These are phyloP conservation scores for Solanum microdontum DNA, from an alignment of 257 asterid species.

Conservation along the genomic window DNA sequence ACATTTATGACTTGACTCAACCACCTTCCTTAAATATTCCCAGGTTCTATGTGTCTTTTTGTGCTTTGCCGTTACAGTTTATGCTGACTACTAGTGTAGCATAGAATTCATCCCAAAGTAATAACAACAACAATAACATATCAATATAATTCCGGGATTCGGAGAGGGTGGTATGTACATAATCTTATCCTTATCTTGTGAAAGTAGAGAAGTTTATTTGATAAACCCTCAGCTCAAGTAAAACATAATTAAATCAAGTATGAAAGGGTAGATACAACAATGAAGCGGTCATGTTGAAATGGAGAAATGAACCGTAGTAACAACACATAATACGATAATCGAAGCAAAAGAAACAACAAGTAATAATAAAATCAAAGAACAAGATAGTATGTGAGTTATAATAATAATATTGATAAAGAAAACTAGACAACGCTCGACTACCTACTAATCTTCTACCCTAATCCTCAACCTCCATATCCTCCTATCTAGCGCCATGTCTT, in stretches of 20 bases:
- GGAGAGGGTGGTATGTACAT: not conserved
- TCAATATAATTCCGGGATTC: accelerated
- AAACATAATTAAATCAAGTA: not conserved
- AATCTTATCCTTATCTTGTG: too few species aligned
- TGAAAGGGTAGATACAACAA: not conserved
- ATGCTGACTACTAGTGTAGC: not conserved
- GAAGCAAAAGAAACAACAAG: not conserved
- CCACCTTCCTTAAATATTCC: not conserved
- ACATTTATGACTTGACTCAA: not conserved
- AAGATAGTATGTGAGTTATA: not conserved
- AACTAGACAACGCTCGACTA: not conserved
- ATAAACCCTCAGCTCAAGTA: not conserved
- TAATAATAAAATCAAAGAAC: not conserved
- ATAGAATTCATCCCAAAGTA: not conserved
- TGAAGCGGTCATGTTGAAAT: not conserved
- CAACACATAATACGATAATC: not conserved
- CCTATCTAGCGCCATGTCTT: not conserved
- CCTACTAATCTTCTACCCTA: not conserved
- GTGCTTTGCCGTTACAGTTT: not conserved
- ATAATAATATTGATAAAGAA: not conserved
- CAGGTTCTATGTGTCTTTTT: not conserved
- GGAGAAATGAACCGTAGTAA: not conserved
- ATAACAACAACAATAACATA: not conserved
- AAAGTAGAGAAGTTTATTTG: not conserved
- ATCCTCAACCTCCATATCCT: not conserved